phyloP scores from a whole-genome alignment of 345 rosid species.

The Cardamine occulta region DNA sequence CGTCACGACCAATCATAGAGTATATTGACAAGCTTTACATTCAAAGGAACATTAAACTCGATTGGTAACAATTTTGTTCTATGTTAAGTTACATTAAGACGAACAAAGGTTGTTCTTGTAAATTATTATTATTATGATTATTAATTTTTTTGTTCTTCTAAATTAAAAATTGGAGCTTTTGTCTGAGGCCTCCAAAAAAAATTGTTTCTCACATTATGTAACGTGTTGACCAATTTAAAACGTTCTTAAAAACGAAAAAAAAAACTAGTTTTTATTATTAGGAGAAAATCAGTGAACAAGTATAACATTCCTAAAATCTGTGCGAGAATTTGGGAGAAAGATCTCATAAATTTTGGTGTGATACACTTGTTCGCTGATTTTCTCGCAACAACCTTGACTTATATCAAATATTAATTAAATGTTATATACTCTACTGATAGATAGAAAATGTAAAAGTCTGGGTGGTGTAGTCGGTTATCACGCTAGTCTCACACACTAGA shows the following conservation, averaged over 20 bases:
- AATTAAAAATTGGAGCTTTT: slow-evolving; percentile 19
- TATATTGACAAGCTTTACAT: slow-evolving; percentile 76
- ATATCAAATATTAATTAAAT: too few relatives aligned
- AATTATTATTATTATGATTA: slow-evolving; percentile 1
- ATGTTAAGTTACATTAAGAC: not conserved
- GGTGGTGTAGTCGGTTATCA: slow-evolving; percentile 63
- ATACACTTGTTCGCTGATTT: not conserved
- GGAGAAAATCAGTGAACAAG: not conserved
- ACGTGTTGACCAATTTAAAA: slow-evolving; percentile 10
- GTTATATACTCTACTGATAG: fast-evolving
- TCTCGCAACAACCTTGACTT: not conserved
- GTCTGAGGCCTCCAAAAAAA: not conserved
- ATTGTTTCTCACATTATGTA: slow-evolving; percentile 1
- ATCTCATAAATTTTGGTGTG: not conserved
- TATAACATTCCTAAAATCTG: not conserved
- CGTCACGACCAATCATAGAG: slow-evolving; percentile 61
- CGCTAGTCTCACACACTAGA: slow-evolving; percentile 89
- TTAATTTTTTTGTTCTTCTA: not conserved
- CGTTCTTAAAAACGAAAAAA: not conserved
- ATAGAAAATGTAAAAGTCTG: not conserved
- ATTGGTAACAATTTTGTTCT: slow-evolving; percentile 56
- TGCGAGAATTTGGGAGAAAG: not conserved
- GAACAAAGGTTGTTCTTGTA: slow-evolving; percentile 17
- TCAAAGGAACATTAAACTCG: slow-evolving; percentile 72
- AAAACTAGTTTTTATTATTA: too few relatives aligned